These are phyloP conservation scores for Aureobasidium sp. DNA, from an alignment of 2,329 filamentous ascomycete species.

Conservation along the genomic window DNA sequence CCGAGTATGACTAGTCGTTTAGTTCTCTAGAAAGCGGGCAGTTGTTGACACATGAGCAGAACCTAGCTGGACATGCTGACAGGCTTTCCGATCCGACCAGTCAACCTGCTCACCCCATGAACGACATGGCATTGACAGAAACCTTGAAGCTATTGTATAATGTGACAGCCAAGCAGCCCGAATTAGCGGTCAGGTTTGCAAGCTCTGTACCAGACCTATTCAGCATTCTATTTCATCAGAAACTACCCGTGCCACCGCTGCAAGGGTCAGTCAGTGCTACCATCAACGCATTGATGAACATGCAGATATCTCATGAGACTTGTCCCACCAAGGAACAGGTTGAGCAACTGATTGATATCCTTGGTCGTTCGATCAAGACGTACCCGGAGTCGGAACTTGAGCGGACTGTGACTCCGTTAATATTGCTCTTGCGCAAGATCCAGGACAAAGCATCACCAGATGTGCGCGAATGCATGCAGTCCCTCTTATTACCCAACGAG, in stretches of 20 bases:
- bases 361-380: slow-evolving; percentile 57
- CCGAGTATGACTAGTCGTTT: slow-evolving; percentile 26
- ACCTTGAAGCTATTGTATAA: slow-evolving; percentile 88
- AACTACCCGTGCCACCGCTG: slow-evolving; percentile 58
- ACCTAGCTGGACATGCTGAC: slow-evolving; percentile 58
- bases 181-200: slow-evolving; percentile 56
- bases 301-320: slow-evolving; percentile 50
- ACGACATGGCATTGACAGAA: slow-evolving; percentile 73
- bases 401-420: slow-evolving; percentile 59
- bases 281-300: slow-evolving; percentile 73
- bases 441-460: slow-evolving; percentile 60
- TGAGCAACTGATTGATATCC: slow-evolving; percentile 60
- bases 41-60: slow-evolving; percentile 31
- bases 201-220: slow-evolving; percentile 63
- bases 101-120: slow-evolving; percentile 49
- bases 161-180: slow-evolving; percentile 66
- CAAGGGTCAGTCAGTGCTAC: slow-evolving; percentile 65
- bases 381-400: slow-evolving; percentile 69
- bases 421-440: slow-evolving; percentile 67
- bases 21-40: background rate
- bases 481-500: slow-evolving; percentile 65
- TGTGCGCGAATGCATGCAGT: slow-evolving; percentile 57
- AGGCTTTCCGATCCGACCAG: slow-evolving; percentile 8
- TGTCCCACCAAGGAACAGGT: slow-evolving; percentile 45
- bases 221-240: slow-evolving; percentile 57